These are phyloP conservation scores for Volvariella volvacea DNA, from an alignment of 1,284 basidiomycete genomes.

Conservation along the genomic window DNA sequence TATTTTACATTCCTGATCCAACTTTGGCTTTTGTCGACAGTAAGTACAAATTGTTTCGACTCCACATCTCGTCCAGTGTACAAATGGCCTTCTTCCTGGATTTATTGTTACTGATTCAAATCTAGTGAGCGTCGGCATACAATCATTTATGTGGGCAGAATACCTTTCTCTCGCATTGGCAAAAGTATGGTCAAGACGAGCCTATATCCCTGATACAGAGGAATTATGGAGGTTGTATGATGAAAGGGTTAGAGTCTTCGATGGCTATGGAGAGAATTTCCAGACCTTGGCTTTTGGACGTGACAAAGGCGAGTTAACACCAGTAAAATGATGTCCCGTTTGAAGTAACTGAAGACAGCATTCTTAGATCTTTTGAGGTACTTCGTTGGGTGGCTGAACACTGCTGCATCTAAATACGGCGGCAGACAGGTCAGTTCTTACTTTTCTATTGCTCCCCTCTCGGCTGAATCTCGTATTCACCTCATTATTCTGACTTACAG, in stretches of 20 bases:
- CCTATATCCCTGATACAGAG: conserved; percentile 21
- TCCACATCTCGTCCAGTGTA: conserved; percentile 1
- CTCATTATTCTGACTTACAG: too few relatives aligned
- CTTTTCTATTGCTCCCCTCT: neutral
- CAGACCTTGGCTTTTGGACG: conserved; percentile 22
- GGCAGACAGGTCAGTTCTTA: conserved; percentile 19
- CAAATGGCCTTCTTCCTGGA: neutral
- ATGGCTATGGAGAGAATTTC: conserved; percentile 27
- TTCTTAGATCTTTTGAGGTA: conserved; percentile 18
- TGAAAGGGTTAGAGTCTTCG: conserved; percentile 19
- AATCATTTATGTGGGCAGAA: conserved; percentile 30
- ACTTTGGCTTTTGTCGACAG: conserved; percentile 36
- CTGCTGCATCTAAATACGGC: conserved; percentile 26
- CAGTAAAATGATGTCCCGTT: neutral
- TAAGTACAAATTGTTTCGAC: too few relatives aligned
- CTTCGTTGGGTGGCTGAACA: conserved; percentile 27
- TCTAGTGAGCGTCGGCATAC: conserved; percentile 31
- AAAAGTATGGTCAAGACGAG: conserved; percentile 28
- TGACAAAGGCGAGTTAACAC: conserved; percentile 15
- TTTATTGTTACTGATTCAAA: too few relatives aligned
- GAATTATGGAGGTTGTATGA: conserved; percentile 26
- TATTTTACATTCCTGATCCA: conserved; percentile 43
- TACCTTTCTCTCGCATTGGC: conserved; percentile 28
- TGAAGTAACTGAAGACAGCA: neutral
- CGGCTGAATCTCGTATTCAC: neutral